Evolutionary conservation across 2,329 filamentous ascomycete genomes (phyloP), one percentile per base, ranked within the genome.

Genomic region (Botrytis aclada): DNA sequence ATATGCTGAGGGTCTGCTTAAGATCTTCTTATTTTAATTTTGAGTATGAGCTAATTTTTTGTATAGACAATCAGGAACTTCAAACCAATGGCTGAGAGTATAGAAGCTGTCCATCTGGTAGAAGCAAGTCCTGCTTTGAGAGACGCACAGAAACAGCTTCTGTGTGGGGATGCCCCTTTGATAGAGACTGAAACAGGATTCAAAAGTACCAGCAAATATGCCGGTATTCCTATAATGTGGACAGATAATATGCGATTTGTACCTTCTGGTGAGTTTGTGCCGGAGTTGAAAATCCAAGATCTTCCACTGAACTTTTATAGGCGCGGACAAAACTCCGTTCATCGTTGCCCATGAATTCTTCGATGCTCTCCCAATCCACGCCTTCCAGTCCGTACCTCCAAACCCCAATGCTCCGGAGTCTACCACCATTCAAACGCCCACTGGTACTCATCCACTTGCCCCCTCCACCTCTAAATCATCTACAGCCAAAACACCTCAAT

Each of bases 311-410:
- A 39, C 4, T 43, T 61, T 45, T 10, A 69, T 77, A 91, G 90
- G 88, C 74, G 83, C 89, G 34, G 86, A 87, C 74, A 93, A 92
- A 80, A 93, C 90, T 34, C 95, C 96, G 0, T 97, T 98, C 82
- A 97, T 99, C 74, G 89, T 98, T 66, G 96, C 96, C 7, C 96
- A 99, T 81, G 96, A 99, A 81, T 98, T 99, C 86, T 99, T 99
- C 84, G 96, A 99, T 78, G 96, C 96, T 3, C 90, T 99, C 0
- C 96, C 96, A 47, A 98, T 99, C 77, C 95, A 99, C 82, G 91
- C 93, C 74, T 99, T 99, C 81, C 92, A 98, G 82, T 92, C 93
- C 22, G 87, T 95, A 69, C 81, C 86, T 62, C 84, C 84, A 75
- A 64, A 70, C 18, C 81, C 84, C 43, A 80, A 86, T 54, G 80